Evolutionary conservation across 345 rosid species (phyloP), one percentile per base, ranked within the genome.

Genomic region (Hirschfeldia incana): DNA sequence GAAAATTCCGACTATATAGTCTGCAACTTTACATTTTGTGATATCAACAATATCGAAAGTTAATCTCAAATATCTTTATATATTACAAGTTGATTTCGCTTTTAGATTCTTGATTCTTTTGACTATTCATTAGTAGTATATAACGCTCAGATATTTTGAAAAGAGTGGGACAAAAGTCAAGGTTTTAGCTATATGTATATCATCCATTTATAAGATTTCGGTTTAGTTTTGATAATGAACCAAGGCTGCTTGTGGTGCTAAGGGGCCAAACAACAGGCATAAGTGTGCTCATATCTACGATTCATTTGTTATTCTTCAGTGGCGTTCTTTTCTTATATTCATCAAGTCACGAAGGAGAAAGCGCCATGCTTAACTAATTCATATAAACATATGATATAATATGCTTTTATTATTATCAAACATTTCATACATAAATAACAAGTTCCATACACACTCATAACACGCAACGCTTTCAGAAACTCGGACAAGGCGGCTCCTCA

Each of bases 1-100:
- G 49, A 42, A 10, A 42, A 11, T 42, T 42, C 49, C 49, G 9
- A 10, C 4, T 42, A 42, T 42, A 42, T 42, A 10, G 49, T 9
- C 2, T 42, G 53, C 30, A 42, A 61, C 33, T 73, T 73, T 29
- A 61, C 69, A 34, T 67, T 58, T 49, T 30, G 13, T 34, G 13
- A 53, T 28, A 44, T 64, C 17, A 57, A 11, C 10, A 49, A 74
- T 39, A 44, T 28, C 27, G 30, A 36, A 58, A 34, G 5, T 13
- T 16, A 16, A 16, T 67, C 67, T 29, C 46, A 42, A n/a, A 10
- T 11, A 16, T 66, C 1, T 36, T 21, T 16, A 3, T 55, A 71
- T 59, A 16, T 37, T 26, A 78, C 51, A 72, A 65, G 68, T 21
- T 78, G 67, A 72, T 71, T 69, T 76, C 69, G 69, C 46, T 61